phyloP scores from a whole-genome alignment of 306 rosid species.

The Dalbergia cochinchinensis region DNA sequence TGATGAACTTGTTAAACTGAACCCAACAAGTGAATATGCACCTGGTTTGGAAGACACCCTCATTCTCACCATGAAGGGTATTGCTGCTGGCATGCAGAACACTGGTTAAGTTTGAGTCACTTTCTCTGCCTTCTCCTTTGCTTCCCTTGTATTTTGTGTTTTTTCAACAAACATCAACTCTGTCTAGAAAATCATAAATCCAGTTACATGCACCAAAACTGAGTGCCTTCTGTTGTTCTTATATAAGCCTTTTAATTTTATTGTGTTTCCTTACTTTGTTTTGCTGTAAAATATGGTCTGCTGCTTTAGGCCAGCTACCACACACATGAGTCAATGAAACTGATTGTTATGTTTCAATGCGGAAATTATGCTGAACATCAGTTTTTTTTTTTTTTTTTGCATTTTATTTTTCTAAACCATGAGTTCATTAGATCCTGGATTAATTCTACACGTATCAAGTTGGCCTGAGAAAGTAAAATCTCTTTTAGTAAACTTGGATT shows the following conservation, averaged over 20 bases:
- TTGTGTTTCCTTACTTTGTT: conserved; percentile 9
- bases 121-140: not conserved
- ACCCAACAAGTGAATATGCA: conserved; percentile 92
- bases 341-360: conserved; percentile 32
- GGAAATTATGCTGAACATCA: not conserved
- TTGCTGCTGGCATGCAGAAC: conserved; percentile 99
- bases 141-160: conserved; percentile 13
- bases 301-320: conserved; percentile 39
- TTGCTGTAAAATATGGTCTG: conserved; percentile 13
- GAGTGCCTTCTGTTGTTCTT: conserved; percentile 27
- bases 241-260: not conserved
- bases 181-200: conserved; percentile 38
- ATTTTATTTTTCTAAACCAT: not conserved
- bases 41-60: conserved; percentile 99
- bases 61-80: conserved; percentile 98
- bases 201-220: conserved; percentile 44
- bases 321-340: conserved; percentile 43
- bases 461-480: too few species aligned
- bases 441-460: not conserved
- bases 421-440: too few species aligned
- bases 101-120: conserved; percentile 67
- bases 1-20: conserved; percentile 80
- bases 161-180: conserved; percentile 10
- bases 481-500: too few species aligned
- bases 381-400: not conserved